Base-by-base conservation (phyloP, 768 basidiomycete species). In the Pisolithus orientalis region DNA sequence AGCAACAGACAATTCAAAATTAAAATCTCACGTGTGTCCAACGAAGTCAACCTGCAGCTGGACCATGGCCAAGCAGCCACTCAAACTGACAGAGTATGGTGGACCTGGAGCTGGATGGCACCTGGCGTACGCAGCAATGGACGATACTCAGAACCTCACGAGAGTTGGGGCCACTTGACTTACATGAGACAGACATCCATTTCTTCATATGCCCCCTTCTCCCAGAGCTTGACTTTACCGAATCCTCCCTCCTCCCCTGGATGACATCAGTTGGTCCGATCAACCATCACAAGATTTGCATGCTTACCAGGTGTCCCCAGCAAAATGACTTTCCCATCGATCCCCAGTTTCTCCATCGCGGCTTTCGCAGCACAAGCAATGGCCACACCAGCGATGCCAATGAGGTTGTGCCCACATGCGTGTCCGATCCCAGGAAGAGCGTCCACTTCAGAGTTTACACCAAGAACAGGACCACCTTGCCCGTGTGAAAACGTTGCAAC, bases 371-470 rank as follows among this genome's bases (percentile, higher is more conserved):
- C 85, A 50, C 80, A 75, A 0, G 87, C 84, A 25, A 88, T 78
- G 2, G 83, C 87, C 10, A 90, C 83, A 4, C 88, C 88, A 50
- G 74, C 59, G 25, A 90, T 86, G 1, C 85, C 88, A 48, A 92
- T 91, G 45, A 92, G 71, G 59, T 91, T 91, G 62, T 92, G 89
- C 2, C 89, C 89, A 59, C 89, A 91, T 1, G 84, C 86, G 56
- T 87, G 86, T 0, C 85, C 81, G 39, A 84, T 72, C 0, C 78
- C 70, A 16, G 67, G 68, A 11, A 85, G 69, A 1, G 84, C 84
- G 51, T 84, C 82, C 82, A 84, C n/a, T 80, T 21, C 21, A 21
- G 21, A 1, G 21, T 21, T 21, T 21, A 21, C 21, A 21, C 21
- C 21, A 21, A 21, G 21, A 21, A 21, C 21, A 21, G 21, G 21